These are phyloP conservation scores for Citrus maxima DNA, from an alignment of 345 rosid genomes.

Conservation along the genomic window DNA sequence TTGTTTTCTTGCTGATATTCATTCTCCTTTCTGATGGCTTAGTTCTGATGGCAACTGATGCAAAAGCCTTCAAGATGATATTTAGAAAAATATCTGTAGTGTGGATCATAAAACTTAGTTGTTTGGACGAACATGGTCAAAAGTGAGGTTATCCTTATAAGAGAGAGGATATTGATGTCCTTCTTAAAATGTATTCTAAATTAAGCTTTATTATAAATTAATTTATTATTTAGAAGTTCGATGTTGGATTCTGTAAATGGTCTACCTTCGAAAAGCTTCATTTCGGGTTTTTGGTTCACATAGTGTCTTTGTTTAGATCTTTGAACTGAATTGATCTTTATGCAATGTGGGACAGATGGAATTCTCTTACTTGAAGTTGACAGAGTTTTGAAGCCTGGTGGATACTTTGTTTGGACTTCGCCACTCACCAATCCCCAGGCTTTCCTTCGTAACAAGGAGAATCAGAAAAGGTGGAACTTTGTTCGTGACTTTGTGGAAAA, in stretches of 20 bases:
- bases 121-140: neutral
- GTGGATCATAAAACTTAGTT: neutral
- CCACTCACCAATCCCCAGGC: constrained; percentile 70
- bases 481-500: constrained; percentile 65
- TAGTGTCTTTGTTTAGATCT: neutral
- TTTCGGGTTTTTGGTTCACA: neutral
- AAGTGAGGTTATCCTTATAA: neutral
- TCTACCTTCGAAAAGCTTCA: neutral
- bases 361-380: constrained; percentile 76
- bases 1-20: neutral
- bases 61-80: neutral
- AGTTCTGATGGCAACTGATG: neutral
- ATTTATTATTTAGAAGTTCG: neutral
- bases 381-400: constrained; percentile 95
- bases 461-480: constrained; percentile 67
- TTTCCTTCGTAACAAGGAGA: constrained; percentile 54
- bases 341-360: constrained; percentile 56
- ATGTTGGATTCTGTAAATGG: neutral
- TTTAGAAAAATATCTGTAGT: neutral
- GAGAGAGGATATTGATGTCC: neutral
- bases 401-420: constrained; percentile 98
- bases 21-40: neutral
- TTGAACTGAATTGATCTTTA: neutral
- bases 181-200: neutral
- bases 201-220: neutral